These are phyloP conservation scores for Tetracladium setigerum DNA, from an alignment of 495 filamentous ascomycete species.

Conservation along the genomic window DNA sequence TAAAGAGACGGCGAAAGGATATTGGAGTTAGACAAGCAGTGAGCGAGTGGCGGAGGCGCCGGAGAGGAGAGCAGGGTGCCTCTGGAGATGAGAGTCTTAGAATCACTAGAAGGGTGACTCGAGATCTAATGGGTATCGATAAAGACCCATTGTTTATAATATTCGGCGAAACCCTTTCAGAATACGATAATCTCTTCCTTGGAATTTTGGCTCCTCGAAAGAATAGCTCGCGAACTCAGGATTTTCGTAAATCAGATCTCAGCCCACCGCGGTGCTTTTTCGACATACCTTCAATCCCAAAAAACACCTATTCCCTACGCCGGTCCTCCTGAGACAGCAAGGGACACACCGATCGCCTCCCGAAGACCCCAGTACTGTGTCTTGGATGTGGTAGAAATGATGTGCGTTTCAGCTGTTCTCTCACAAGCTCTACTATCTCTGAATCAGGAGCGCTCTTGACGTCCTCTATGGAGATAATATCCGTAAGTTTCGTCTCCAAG, in stretches of 20 bases:
- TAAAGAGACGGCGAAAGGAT: constrained; percentile 57
- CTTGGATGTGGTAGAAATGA: too few relatives aligned
- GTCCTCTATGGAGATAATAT: constrained; percentile 3
- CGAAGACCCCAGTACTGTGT: too few relatives aligned
- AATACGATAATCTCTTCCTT: constrained; percentile 47
- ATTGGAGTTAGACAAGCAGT: too few relatives aligned
- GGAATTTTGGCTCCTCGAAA: constrained; percentile 70
- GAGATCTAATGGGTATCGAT: constrained; percentile 82
- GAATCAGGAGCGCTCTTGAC: too few relatives aligned
- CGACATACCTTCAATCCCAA: constrained; percentile 51
- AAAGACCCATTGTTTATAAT: constrained; percentile 71
- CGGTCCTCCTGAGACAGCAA: constrained; percentile 38
- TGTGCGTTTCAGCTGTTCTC: too few relatives aligned
- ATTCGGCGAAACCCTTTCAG: constrained; percentile 71
- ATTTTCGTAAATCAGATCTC: constrained; percentile 71
- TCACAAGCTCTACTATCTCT: too few relatives aligned
- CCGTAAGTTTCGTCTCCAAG: constrained; percentile 4
- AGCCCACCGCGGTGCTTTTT: constrained; percentile 69
- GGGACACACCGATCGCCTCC: too few relatives aligned
- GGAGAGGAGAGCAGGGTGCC: constrained; percentile 37
- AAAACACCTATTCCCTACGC: constrained; percentile 42
- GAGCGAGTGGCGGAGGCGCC: constrained; percentile 37
- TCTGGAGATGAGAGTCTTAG: constrained; percentile 47
- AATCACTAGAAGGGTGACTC: constrained; percentile 73
- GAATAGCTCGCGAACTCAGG: constrained; percentile 77